phyloP scores from a whole-genome alignment of 169 alveolate genomes.

The Plasmodium falciparum region DNA sequence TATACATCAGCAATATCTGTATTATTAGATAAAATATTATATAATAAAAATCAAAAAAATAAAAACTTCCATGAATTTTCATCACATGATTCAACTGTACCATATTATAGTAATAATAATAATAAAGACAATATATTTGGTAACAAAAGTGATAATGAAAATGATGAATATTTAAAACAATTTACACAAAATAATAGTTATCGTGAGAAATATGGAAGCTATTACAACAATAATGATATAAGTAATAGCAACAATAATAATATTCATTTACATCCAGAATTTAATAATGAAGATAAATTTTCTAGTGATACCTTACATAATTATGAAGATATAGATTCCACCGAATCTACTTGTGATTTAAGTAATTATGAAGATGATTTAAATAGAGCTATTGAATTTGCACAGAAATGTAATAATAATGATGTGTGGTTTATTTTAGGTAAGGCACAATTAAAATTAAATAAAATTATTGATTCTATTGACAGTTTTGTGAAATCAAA shows the following conservation, averaged over 20 bases:
- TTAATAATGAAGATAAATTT: background rate
- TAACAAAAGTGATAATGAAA: slow-evolving; percentile 2
- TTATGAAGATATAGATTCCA: slow-evolving; percentile 75
- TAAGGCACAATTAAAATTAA: slow-evolving; percentile 93
- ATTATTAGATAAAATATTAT: slow-evolving; percentile 85
- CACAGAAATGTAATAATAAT: slow-evolving; percentile 84
- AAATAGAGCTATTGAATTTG: slow-evolving; percentile 90
- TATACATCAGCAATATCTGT: slow-evolving; percentile 96
- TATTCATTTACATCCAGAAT: background rate
- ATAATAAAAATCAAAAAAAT: slow-evolving; percentile 11
- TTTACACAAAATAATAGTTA: slow-evolving; percentile 9
- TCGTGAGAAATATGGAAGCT: background rate
- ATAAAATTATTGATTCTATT: slow-evolving; percentile 93
- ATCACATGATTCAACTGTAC: background rate
- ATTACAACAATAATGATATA: background rate
- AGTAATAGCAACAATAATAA: background rate
- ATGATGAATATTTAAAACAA: slow-evolving; percentile 8
- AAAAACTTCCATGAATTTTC: slow-evolving; percentile 3
- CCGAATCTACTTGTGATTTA: slow-evolving; percentile 42
- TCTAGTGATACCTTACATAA: slow-evolving; percentile 44
- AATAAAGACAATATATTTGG: background rate
- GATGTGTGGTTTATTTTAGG: slow-evolving; percentile 97
- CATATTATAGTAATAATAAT: slow-evolving; percentile 4
- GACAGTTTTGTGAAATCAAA: slow-evolving; percentile 91
- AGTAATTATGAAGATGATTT: slow-evolving; percentile 81